These are phyloP conservation scores for Jamesozyma rosinii DNA, from an alignment of 805 yeast species.

Conservation along the genomic window DNA sequence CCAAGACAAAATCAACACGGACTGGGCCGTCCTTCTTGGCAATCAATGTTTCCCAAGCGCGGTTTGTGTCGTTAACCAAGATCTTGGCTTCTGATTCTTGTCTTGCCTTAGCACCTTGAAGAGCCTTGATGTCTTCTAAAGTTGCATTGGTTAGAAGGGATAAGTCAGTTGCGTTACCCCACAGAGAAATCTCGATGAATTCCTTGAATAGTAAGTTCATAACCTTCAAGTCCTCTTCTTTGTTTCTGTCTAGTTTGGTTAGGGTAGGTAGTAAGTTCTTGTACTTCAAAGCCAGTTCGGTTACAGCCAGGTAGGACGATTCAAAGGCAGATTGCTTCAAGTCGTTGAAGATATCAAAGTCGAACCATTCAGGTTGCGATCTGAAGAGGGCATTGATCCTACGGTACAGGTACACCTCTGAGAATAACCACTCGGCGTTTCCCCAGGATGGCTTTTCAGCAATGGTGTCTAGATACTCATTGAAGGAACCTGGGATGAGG, in stretches of 20 bases:
- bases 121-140: constrained; percentile 77
- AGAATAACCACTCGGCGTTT: constrained; percentile 81
- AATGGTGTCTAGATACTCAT: constrained; percentile 37
- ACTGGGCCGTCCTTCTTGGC: constrained; percentile 17
- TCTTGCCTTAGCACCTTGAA: constrained; percentile 85
- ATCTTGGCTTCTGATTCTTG: constrained; percentile 73
- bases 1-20: constrained; percentile 75
- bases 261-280: constrained; percentile 33
- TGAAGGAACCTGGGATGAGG: constrained; percentile 47
- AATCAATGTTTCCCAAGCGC: constrained; percentile 50
- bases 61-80: constrained; percentile 60
- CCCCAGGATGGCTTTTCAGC: constrained; percentile 48
- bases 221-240: constrained; percentile 32
- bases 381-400: constrained; percentile 41
- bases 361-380: constrained; percentile 30
- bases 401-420: constrained; percentile 81
- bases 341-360: constrained; percentile 64
- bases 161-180: constrained; percentile 98
- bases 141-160: constrained; percentile 84
- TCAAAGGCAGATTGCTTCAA: constrained; percentile 68
- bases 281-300: constrained; percentile 66
- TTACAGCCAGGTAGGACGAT: constrained; percentile 67
- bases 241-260: not conserved
- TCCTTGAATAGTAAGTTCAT: constrained; percentile 62
- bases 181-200: constrained; percentile 75